Conservation (phyloP, 2,329 filamentous ascomycete genomes). For the Colletotrichum tabaci region DNA sequence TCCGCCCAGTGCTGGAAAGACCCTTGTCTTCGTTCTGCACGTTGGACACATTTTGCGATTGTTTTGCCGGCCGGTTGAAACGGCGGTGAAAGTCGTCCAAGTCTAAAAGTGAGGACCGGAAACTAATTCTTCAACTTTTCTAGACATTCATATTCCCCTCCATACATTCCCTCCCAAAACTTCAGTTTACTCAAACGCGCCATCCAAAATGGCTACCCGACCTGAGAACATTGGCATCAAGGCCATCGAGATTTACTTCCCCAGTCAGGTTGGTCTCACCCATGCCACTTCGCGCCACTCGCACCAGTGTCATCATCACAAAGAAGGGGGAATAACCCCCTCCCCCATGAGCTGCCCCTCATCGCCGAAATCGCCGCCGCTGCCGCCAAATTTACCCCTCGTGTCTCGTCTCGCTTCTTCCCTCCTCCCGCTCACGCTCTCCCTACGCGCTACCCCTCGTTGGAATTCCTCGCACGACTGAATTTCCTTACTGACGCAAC, state of each 20-base stretch:
- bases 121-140: constrained; percentile 18
- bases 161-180: constrained; percentile 1
- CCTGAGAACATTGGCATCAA: constrained; percentile 93
- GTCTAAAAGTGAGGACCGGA: constrained; percentile 27
- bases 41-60: constrained; percentile 30
- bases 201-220: constrained; percentile 77
- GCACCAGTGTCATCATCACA: constrained; percentile 10
- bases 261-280: constrained; percentile 78
- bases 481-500: constrained; percentile 2
- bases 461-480: not conserved
- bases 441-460: constrained; percentile 12
- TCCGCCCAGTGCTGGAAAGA: constrained; percentile 18
- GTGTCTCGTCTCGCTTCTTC: constrained; percentile 41
- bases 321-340: not conserved
- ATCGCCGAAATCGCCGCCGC: constrained; percentile 44
- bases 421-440: constrained; percentile 43
- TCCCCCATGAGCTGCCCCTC: constrained; percentile 18
- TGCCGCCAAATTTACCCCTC: constrained; percentile 18
- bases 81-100: constrained; percentile 43
- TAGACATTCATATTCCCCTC: constrained; percentile 5
- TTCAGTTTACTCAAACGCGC: constrained; percentile 11
- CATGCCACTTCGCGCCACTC: constrained; percentile 45
- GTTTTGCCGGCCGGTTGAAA: constrained; percentile 34
- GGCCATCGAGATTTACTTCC: constrained; percentile 92
- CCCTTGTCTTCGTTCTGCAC: constrained; percentile 32